A percentile compares a stretch with the other conserved stretches of the same genome.
Conservation (phyloP, 805 yeast genomes). For the Yarrowia keelungensis region DNA sequence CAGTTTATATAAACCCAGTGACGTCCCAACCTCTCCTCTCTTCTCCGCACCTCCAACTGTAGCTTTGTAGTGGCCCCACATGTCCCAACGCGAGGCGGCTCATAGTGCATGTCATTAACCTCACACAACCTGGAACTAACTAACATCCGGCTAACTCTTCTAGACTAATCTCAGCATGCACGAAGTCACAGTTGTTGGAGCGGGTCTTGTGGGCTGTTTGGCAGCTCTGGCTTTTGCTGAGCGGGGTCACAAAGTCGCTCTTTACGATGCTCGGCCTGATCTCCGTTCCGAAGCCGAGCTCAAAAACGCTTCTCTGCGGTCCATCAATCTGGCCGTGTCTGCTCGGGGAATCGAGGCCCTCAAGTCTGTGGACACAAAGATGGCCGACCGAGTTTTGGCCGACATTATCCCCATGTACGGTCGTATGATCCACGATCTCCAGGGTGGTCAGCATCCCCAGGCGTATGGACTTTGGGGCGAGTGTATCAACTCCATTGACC, state of each 20-base stretch:
- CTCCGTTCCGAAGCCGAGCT: slow-evolving; percentile 55
- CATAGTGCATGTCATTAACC: no score
- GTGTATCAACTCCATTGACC: slow-evolving; percentile 82
- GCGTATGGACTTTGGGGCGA: slow-evolving; percentile 83
- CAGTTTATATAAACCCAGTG: no score
- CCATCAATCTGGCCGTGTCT: slow-evolving; percentile 89
- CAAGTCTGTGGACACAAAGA: slow-evolving; percentile 62
- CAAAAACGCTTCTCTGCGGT: slow-evolving; percentile 48
- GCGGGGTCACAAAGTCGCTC: slow-evolving; percentile 72
- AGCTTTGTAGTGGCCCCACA: no score
- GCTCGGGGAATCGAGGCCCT: slow-evolving; percentile 81
- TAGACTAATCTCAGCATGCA: slow-evolving; percentile 14
- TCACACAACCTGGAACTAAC: no score
- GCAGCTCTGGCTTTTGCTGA: slow-evolving; percentile 80
- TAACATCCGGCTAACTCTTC: no score
- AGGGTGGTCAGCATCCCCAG: slow-evolving; percentile 72
- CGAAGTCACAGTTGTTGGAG: slow-evolving; percentile 66
- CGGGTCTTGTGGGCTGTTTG: slow-evolving; percentile 88
- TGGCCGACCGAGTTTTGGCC: slow-evolving; percentile 63
- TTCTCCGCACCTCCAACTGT: no score
- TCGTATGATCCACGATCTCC: slow-evolving; percentile 80
- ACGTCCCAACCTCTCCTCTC: no score
- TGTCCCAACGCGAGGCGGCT: no score
- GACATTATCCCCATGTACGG: slow-evolving; percentile 86
- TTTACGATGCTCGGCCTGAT: slow-evolving; percentile 76